phyloP scores from a whole-genome alignment of 176 grass and related monocot species.

The Bolboschoenus planiculmis region DNA sequence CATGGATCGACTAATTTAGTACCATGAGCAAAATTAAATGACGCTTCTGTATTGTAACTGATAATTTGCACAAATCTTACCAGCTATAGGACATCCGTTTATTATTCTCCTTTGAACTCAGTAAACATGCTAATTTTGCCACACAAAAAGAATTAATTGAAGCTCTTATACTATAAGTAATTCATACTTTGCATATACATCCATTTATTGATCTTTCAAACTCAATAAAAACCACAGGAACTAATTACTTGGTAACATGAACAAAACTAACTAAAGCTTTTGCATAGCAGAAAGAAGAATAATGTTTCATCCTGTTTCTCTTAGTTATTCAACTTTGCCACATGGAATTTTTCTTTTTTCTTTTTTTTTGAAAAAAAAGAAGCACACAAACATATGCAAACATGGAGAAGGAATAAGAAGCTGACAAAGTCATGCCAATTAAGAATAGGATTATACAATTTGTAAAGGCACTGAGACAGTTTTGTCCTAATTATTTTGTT shows the following conservation, averaged over 20 bases:
- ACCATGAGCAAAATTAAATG: not conserved
- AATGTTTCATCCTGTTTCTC: not conserved
- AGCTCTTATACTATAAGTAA: not conserved
- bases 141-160: not conserved
- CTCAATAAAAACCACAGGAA: not conserved
- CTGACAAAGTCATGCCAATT: not conserved
- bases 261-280: not conserved
- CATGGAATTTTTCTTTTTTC: too few relatives aligned
- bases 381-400: not conserved
- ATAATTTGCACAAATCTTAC: not conserved
- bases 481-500: not conserved
- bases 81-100: not conserved
- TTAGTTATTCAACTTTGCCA: not conserved
- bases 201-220: not conserved
- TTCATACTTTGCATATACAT: not conserved
- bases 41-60: not conserved
- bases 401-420: not conserved
- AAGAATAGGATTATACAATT: not conserved
- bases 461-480: not conserved
- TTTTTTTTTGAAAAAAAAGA: not conserved
- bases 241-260: not conserved
- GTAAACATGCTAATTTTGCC: not conserved
- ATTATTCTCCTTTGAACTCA: not conserved
- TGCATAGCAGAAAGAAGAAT: not conserved
- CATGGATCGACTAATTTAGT: not conserved